Evolutionary conservation across 1,284 basidiomycete species (phyloP).

Genomic region (Ceratobasidium sp.): DNA sequence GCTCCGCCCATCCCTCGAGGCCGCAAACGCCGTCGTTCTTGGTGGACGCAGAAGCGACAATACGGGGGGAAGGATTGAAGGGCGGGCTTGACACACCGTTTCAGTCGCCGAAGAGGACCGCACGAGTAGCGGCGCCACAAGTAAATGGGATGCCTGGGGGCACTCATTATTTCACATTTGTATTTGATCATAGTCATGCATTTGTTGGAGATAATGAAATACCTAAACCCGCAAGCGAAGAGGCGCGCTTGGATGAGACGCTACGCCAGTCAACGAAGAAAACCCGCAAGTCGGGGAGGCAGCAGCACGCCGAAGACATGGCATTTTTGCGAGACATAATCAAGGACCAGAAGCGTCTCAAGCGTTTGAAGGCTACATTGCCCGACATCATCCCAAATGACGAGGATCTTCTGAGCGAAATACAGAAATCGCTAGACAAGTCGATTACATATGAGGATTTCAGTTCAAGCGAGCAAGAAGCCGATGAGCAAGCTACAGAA

Average conservation of each 20-base stretch:
- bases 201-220: too few relatives aligned
- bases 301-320: not conserved
- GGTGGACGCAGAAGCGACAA: not conserved
- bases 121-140: not conserved
- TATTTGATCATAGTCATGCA: too few relatives aligned
- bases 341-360: not conserved
- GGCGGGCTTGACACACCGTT: not conserved
- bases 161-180: not conserved
- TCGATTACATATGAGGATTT: not conserved
- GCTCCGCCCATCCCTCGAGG: not conserved
- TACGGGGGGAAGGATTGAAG: not conserved
- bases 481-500: not conserved
- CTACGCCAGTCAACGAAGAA: not conserved
- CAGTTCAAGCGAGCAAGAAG: not conserved
- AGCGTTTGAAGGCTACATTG: not conserved
- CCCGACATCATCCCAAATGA: not conserved
- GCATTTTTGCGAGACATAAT: not conserved
- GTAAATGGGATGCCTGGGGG: not conserved
- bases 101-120: not conserved
- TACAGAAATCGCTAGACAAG: not conserved
- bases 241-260: constrained; percentile 13
- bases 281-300: not conserved
- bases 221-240: too few relatives aligned
- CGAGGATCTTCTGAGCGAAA: not conserved
- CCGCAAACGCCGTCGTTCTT: not conserved